Evolutionary conservation across 208 protist genomes (phyloP).

Genomic region (Acanthamoeba divionensis): DNA sequence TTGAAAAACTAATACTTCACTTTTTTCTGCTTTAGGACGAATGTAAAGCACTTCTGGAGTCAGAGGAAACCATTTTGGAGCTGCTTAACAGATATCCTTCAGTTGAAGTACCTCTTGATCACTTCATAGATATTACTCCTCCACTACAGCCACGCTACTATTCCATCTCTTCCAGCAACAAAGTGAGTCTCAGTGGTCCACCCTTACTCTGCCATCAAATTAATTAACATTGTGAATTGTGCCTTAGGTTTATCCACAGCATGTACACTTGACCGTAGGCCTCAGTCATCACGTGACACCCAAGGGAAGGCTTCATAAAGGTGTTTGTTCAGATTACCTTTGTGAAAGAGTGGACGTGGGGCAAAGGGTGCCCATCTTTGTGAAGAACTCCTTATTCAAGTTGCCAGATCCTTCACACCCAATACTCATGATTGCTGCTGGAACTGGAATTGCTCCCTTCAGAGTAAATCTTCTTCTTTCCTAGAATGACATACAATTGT

Average conservation of each 20-base stretch:
- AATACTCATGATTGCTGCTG: background rate
- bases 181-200: background rate
- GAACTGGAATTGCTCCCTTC: slow-evolving; percentile 17
- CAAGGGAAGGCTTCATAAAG: background rate
- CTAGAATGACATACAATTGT: background rate
- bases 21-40: background rate
- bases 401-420: background rate
- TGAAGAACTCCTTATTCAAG: background rate
- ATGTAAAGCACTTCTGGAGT: background rate
- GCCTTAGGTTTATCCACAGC: background rate
- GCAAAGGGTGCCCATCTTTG: background rate
- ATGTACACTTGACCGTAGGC: background rate
- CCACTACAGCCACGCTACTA: slow-evolving; percentile 12
- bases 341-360: background rate
- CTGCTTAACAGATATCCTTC: background rate
- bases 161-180: slow-evolving; percentile 37
- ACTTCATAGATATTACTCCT: background rate
- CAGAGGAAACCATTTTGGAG: background rate
- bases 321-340: background rate
- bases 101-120: background rate
- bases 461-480: background rate
- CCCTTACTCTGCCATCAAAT: background rate
- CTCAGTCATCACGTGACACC: background rate
- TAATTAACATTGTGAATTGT: background rate
- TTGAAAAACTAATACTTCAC: no score